Percentiles rank a stretch among this genome's conserved stretches.
phyloP scores from a whole-genome alignment of 441 rosid genomes.

The Aleurites moluccanus region DNA sequence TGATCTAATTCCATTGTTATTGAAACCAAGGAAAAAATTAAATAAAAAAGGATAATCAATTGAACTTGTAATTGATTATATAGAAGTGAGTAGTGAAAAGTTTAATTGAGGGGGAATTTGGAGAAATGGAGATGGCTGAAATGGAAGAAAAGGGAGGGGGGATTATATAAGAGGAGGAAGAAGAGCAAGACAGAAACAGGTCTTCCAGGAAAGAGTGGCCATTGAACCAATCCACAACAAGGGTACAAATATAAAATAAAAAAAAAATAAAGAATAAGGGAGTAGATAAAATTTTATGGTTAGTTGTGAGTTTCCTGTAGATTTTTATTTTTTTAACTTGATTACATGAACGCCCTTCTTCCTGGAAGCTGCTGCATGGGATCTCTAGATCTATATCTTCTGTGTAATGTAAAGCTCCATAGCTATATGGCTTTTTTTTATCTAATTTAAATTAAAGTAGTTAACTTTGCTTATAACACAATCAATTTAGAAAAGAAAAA shows the following conservation, averaged over 20 bases:
- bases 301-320: constrained; percentile 33
- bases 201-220: constrained; percentile 43
- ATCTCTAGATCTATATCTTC: constrained; percentile 3
- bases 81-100: neutral
- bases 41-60: neutral
- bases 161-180: constrained; percentile 31
- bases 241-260: constrained; percentile 9
- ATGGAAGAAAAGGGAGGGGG: constrained; percentile 11
- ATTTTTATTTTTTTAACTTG: constrained; percentile 23
- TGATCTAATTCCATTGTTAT: constrained; percentile 24
- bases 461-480: neutral
- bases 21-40: neutral
- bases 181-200: constrained; percentile 17
- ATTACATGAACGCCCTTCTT: constrained; percentile 33
- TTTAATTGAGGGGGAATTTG: neutral
- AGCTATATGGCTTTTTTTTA: neutral
- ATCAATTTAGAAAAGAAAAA: too few species aligned
- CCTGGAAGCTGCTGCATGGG: constrained; percentile 54
- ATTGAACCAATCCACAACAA: constrained; percentile 16
- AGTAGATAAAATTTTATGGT: constrained; percentile 2
- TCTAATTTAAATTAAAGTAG: neutral
- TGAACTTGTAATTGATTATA: too few species aligned
- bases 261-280: neutral
- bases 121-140: constrained; percentile 8
- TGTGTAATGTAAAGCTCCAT: neutral